Evolutionary conservation across 176 grass and related monocot species (phyloP).

Genomic region (Pharus latifolius): DNA sequence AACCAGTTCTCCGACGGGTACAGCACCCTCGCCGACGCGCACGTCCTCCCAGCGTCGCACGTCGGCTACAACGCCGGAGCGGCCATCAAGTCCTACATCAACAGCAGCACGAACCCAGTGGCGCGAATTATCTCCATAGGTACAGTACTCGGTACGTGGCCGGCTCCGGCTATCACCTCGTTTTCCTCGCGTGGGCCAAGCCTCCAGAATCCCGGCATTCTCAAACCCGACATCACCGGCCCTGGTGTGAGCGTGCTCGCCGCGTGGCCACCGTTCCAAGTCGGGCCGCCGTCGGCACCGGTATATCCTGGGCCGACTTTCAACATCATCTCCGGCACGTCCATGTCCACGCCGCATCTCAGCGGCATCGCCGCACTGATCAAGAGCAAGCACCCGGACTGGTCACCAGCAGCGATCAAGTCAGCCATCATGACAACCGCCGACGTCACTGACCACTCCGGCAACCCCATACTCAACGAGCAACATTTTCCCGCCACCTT

Average conservation of each 20-base stretch:
- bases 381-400: conserved; percentile 34
- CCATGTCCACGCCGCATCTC: conserved; percentile 66
- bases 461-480: conserved; percentile 21
- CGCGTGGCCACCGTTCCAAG: conserved; percentile 35
- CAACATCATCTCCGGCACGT: conserved; percentile 47
- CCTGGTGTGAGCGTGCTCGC: conserved; percentile 46
- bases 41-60: conserved; percentile 36
- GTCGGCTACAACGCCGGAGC: conserved; percentile 4
- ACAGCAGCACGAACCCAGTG: neutral
- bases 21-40: conserved; percentile 25
- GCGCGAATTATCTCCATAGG: conserved; percentile 18
- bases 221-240: conserved; percentile 46
- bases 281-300: neutral
- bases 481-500: conserved; percentile 2
- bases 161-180: conserved; percentile 19
- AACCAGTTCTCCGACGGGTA: conserved; percentile 14
- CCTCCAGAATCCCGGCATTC: neutral
- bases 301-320: neutral
- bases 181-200: conserved; percentile 59
- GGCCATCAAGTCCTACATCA: conserved; percentile 21
- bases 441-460: conserved; percentile 8
- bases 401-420: conserved; percentile 49
- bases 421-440: conserved; percentile 69
- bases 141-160: conserved; percentile 29
- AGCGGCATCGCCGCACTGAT: conserved; percentile 41